Evolutionary conservation across 768 basidiomycete species (phyloP).

Genomic region (Flagelloscypha sp.): DNA sequence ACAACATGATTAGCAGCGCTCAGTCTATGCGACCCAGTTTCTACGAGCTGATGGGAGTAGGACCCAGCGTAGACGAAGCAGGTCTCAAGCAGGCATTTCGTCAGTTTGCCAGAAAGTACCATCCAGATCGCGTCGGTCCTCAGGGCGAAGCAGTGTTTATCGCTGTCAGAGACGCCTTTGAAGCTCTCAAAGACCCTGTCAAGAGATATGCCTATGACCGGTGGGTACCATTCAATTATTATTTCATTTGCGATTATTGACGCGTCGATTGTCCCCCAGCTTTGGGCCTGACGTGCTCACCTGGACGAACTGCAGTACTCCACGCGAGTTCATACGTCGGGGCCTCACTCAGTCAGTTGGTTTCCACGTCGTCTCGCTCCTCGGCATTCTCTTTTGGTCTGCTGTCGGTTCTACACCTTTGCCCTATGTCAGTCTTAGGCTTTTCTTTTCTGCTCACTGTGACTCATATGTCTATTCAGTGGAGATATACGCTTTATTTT

Average conservation of each 20-base stretch:
- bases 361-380: slow-evolving; percentile 58
- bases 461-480: slow-evolving; percentile 31
- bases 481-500: slow-evolving; percentile 73
- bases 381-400: slow-evolving; percentile 53
- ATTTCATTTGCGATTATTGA: slow-evolving; percentile 3
- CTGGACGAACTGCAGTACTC: slow-evolving; percentile 64
- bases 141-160: slow-evolving; percentile 61
- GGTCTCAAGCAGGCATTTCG: slow-evolving; percentile 68
- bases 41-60: slow-evolving; percentile 65
- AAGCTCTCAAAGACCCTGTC: slow-evolving; percentile 69
- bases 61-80: slow-evolving; percentile 53
- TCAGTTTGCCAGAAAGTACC: slow-evolving; percentile 62
- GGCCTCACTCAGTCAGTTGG: slow-evolving; percentile 56
- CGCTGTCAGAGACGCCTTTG: slow-evolving; percentile 62
- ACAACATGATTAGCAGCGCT: slow-evolving; percentile 53
- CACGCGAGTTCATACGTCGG: slow-evolving; percentile 57
- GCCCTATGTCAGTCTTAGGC: too few species aligned
- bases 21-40: slow-evolving; percentile 60
- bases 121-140: slow-evolving; percentile 65
- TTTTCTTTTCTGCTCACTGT: slow-evolving; percentile 6
- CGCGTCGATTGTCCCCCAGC: slow-evolving; percentile 26
- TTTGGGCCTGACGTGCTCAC: slow-evolving; percentile 67
- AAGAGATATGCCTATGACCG: slow-evolving; percentile 83
- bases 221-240: slow-evolving; percentile 26
- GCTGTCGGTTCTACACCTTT: slow-evolving; percentile 32